A percentile compares a stretch with the other conserved stretches of the same genome.
Evolutionary conservation across 2,329 filamentous ascomycete genomes (phyloP).

Genomic region (Penicillium thymicola): DNA sequence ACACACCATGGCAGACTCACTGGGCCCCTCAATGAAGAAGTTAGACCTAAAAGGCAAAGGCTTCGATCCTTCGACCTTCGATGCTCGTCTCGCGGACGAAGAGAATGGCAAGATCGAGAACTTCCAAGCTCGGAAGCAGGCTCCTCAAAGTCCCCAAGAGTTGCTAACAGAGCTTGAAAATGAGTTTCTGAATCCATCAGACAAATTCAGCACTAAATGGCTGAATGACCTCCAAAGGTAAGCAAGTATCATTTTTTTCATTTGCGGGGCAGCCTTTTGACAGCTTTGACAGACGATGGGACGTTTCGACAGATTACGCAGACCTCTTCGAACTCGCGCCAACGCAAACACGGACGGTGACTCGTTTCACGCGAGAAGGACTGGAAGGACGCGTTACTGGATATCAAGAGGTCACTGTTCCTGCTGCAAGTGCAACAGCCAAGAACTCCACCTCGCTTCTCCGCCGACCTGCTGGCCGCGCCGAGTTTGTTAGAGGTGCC

Average conservation of each 20-base stretch:
- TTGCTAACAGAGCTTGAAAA: conserved; percentile 70
- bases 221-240: conserved; percentile 82
- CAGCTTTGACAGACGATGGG: conserved; percentile 61
- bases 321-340: conserved; percentile 82
- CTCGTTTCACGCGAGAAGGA: conserved; percentile 85
- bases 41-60: conserved; percentile 26
- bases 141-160: conserved; percentile 51
- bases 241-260: conserved; percentile 36
- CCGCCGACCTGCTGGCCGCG: conserved; percentile 78
- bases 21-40: conserved; percentile 28
- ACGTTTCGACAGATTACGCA: conserved; percentile 73
- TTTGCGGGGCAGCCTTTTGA: conserved; percentile 9
- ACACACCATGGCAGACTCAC: conserved; percentile 25
- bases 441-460: conserved; percentile 92
- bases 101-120: conserved; percentile 31
- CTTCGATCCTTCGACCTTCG: conserved; percentile 25
- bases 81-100: conserved; percentile 31
- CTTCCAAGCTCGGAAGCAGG: conserved; percentile 43
- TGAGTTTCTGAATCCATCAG: conserved; percentile 75
- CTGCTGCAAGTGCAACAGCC: conserved; percentile 81
- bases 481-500: conserved; percentile 88
- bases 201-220: conserved; percentile 78
- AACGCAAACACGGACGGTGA: conserved; percentile 91
- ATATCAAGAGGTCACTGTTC: conserved; percentile 90
- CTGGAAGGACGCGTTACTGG: conserved; percentile 89